Evolutionary conservation across 352 stramenopile species (phyloP), one percentile per base, ranked within the genome.

Genomic region (Plasmopara halstedii): DNA sequence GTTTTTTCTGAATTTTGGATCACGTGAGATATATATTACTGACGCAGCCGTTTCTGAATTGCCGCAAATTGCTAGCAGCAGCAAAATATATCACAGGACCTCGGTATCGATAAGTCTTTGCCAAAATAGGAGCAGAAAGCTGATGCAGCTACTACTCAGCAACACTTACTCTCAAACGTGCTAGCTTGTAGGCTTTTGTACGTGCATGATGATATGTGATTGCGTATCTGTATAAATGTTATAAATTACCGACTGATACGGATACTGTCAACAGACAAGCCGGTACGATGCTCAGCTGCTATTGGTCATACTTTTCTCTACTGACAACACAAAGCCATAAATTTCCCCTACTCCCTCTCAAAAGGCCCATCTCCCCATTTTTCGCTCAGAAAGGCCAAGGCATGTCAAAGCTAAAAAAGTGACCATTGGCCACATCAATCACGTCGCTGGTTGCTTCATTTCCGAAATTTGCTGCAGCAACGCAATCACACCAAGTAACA

Each of bases 371-470:
- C 62, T 55, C 47, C 46, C 49, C 31, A 33, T 8, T 52, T 63
- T 58, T 41, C 34, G 33, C 52, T 33, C 14, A 57, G 52, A 57
- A 35, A 32, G 26, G 53, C 32, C 41, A 42, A n/a, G 40, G 19
- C 51, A 53, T 64, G 50, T 63, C 59, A 68, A 46, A 56, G 50
- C 48, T 51, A 52, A 64, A 68, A 62, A 62, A 54, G 46, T 58
- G 52, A 53, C 44, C 45, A 53, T 23, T 26, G 10, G 35, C 29
- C 20, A 42, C 39, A 49, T 49, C 42, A 53, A 55, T 69, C 50
- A 64, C 58, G 56, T 64, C 54, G 59, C 47, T 62, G 34, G 9
- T 18, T 32, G 17, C n/a, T 32, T 37, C 62, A 74, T 57, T 74
- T 60, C 35, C 35, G 25, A 66, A 60, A 69, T 71, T 54, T 56